phyloP scores from a whole-genome alignment of 345 rosid genomes.

The Carallia pectinifolia region DNA sequence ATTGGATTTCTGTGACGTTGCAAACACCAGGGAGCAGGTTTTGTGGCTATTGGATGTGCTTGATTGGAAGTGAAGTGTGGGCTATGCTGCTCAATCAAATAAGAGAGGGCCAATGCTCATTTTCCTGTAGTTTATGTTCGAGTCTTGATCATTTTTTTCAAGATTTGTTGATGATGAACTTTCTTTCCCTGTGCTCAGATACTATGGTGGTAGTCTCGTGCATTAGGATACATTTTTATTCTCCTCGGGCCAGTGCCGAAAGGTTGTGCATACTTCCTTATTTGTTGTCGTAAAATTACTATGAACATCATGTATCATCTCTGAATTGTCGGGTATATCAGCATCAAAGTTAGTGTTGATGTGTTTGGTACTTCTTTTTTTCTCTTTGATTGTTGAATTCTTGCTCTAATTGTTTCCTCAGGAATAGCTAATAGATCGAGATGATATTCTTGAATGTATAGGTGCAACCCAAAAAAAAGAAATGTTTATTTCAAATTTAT shows the following conservation, averaged over 20 bases:
- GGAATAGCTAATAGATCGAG: too few relatives aligned
- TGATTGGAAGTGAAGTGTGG: slow-evolving; percentile 76
- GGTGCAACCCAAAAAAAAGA: too few relatives aligned
- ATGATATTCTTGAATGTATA: too few relatives aligned
- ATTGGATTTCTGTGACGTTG: slow-evolving; percentile 81
- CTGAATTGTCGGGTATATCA: too few relatives aligned
- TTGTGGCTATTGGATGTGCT: slow-evolving; percentile 92
- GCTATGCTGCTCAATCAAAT: not conserved
- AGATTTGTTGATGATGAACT: slow-evolving; percentile 1
- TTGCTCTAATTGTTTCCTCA: too few relatives aligned
- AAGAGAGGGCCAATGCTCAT: not conserved
- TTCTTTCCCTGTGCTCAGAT: not conserved
- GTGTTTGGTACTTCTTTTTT: too few relatives aligned
- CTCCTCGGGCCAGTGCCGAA: not conserved
- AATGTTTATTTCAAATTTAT: too few relatives aligned
- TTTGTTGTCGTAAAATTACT: slow-evolving; percentile 13
- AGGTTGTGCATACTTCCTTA: slow-evolving; percentile 20
- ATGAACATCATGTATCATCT: not conserved
- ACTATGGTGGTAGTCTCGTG: not conserved
- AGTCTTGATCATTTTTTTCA: not conserved
- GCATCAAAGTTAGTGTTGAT: too few relatives aligned
- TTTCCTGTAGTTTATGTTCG: not conserved
- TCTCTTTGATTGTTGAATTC: too few relatives aligned
- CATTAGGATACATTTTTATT: not conserved
- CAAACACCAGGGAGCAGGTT: slow-evolving; percentile 78